A percentile compares a stretch with the other conserved stretches of the same genome.
These are phyloP conservation scores for Solanum tarijense DNA, from an alignment of 257 asterid species.

Conservation along the genomic window DNA sequence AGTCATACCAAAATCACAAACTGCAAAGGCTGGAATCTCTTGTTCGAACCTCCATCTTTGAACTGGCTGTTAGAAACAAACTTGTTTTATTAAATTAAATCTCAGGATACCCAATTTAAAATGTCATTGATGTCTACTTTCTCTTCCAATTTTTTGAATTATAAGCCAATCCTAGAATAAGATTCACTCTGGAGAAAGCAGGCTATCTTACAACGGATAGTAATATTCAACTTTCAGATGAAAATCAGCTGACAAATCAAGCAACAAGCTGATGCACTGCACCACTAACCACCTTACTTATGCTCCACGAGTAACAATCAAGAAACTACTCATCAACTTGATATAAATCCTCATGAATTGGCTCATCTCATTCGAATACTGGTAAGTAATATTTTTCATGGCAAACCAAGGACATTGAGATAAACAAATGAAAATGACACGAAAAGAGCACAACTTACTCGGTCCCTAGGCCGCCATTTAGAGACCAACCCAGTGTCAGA, in stretches of 20 bases:
- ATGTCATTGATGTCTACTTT: background rate
- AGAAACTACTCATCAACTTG: background rate
- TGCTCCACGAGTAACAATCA: background rate
- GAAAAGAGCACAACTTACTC: slow-evolving; percentile 37
- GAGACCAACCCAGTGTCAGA: slow-evolving; percentile 84
- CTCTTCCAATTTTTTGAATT: background rate
- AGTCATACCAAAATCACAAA: background rate
- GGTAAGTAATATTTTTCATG: background rate
- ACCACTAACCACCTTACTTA: background rate
- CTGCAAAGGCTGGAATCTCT: background rate
- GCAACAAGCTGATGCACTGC: background rate
- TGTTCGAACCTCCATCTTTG: background rate
- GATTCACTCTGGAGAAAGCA: background rate
- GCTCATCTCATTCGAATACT: background rate
- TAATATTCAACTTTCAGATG: background rate
- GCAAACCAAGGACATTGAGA: background rate
- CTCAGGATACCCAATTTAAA: background rate
- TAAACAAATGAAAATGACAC: background rate
- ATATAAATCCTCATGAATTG: background rate
- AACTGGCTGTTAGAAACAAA: background rate
- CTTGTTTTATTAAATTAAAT: background rate
- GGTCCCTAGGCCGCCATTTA: slow-evolving; percentile 89
- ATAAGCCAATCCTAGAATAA: background rate
- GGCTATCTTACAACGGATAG: background rate
- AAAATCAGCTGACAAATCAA: background rate